These are phyloP conservation scores for Rhodosorus marinus DNA, from an alignment of 23 red algal species.

Conservation along the genomic window DNA sequence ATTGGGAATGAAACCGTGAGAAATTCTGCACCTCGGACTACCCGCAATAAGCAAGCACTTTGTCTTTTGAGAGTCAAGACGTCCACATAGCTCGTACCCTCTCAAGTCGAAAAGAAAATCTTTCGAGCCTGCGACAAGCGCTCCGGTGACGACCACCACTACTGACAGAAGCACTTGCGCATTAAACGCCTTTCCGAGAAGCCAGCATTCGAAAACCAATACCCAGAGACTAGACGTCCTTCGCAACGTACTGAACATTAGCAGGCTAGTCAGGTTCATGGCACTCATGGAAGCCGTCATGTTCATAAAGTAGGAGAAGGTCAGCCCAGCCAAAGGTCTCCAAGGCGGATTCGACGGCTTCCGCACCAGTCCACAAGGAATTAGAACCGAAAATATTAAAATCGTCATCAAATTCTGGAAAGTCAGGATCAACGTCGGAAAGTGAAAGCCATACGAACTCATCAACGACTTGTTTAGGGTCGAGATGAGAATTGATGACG, in stretches of 20 bases:
- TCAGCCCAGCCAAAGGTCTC: too few relatives aligned
- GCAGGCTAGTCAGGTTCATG: slow-evolving; percentile 28
- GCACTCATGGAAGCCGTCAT: slow-evolving; percentile 41
- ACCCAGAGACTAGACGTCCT: slow-evolving; percentile 66
- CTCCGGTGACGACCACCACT: slow-evolving; percentile 9
- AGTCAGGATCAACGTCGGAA: too few relatives aligned
- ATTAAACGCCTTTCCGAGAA: slow-evolving; percentile 2
- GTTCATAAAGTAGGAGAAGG: slow-evolving; percentile 34
- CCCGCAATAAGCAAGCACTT: too few relatives aligned
- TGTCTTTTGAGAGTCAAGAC: too few relatives aligned
- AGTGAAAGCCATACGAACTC: too few relatives aligned
- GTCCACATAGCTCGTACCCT: too few relatives aligned
- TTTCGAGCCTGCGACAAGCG: slow-evolving; percentile 1
- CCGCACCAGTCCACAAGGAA: background rate
- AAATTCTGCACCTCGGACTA: too few relatives aligned
- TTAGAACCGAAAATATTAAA: background rate
- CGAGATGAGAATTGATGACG: too few relatives aligned
- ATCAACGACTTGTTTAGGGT: too few relatives aligned
- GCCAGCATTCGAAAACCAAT: slow-evolving; percentile 20
- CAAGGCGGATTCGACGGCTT: background rate
- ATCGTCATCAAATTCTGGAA: background rate
- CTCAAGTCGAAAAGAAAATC: slow-evolving; percentile 5
- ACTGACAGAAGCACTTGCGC: slow-evolving; percentile 6
- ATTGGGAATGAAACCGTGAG: too few relatives aligned
- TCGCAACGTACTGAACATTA: slow-evolving; percentile 85